Evolutionary conservation across 2,329 filamentous ascomycete genomes (phyloP).

Genomic region (Dothideomycetidae sp.): DNA sequence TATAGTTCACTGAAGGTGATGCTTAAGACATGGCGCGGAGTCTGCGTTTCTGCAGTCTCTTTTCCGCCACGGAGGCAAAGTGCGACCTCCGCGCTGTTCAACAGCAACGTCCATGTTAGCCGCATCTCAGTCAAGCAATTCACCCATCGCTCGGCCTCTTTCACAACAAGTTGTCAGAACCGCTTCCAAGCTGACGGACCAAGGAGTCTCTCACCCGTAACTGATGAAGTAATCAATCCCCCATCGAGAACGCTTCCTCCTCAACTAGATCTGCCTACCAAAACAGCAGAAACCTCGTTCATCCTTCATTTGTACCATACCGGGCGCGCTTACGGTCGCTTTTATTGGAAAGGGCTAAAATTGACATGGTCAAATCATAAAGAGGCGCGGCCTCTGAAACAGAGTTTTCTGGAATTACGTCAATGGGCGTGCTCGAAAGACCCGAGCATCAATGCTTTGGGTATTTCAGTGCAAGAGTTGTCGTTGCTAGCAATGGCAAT

Average conservation of each 20-base stretch:
- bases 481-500: neutral
- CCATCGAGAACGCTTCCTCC: conserved; percentile 60
- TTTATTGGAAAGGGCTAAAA: conserved; percentile 78
- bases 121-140: too few relatives aligned
- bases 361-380: conserved; percentile 55
- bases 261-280: conserved; percentile 47
- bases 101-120: too few relatives aligned
- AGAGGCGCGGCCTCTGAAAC: conserved; percentile 17
- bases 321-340: conserved; percentile 62
- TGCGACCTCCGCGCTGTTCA: too few relatives aligned
- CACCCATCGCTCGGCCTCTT: too few relatives aligned
- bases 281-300: conserved; percentile 32
- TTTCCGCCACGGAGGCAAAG: too few relatives aligned
- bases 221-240: too few relatives aligned
- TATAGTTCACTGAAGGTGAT: too few relatives aligned
- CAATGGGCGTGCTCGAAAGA: neutral
- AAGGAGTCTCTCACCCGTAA: too few relatives aligned
- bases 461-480: neutral
- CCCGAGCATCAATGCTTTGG: neutral
- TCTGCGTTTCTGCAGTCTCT: too few relatives aligned
- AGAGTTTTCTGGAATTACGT: neutral
- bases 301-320: conserved; percentile 43
- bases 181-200: too few relatives aligned
- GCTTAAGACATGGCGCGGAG: too few relatives aligned
- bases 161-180: too few relatives aligned